These are phyloP conservation scores for Tricholoma saponaceum DNA, from an alignment of 768 basidiomycete genomes.

Conservation along the genomic window DNA sequence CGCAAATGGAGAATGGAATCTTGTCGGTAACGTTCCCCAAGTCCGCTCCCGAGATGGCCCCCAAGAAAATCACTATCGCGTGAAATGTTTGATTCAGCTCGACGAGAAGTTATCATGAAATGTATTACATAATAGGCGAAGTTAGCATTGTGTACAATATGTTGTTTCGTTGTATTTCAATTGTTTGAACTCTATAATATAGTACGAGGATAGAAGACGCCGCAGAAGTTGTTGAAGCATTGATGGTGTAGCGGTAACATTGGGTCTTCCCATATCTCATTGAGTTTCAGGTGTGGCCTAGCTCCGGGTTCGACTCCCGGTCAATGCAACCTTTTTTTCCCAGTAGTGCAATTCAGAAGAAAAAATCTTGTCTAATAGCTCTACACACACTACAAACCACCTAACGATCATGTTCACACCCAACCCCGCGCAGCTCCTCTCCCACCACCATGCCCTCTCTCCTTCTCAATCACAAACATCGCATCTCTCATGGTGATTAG, in stretches of 20 bases:
- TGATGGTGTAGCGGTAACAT: constrained; percentile 19
- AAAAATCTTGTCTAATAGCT: no score
- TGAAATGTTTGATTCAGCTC: neutral
- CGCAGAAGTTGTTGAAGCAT: no score
- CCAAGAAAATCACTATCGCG: neutral
- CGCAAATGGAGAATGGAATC: constrained; percentile 7
- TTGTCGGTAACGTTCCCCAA: constrained; percentile 11
- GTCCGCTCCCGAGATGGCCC: neutral
- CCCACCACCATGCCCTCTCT: constrained; percentile 80
- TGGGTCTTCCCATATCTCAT: constrained; percentile 19
- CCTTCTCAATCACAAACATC: constrained; percentile 81
- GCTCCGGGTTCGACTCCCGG: constrained; percentile 55
- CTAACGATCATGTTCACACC: constrained; percentile 29
- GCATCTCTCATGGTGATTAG: constrained; percentile 74
- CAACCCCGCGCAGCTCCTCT: constrained; percentile 71
- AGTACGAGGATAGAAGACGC: no score
- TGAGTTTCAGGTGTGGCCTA: no score
- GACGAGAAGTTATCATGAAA: neutral
- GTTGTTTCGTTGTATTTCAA: no score
- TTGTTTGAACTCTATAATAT: no score
- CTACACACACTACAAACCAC: no score
- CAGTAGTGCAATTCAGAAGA: no score
- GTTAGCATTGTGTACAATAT: no score
- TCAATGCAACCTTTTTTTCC: constrained; percentile 36
- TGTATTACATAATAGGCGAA: no score